Percentiles rank a stretch among this genome's conserved stretches.
phyloP scores from a whole-genome alignment of 2,329 filamentous ascomycete genomes.

The Pyrenochaeta sp. region DNA sequence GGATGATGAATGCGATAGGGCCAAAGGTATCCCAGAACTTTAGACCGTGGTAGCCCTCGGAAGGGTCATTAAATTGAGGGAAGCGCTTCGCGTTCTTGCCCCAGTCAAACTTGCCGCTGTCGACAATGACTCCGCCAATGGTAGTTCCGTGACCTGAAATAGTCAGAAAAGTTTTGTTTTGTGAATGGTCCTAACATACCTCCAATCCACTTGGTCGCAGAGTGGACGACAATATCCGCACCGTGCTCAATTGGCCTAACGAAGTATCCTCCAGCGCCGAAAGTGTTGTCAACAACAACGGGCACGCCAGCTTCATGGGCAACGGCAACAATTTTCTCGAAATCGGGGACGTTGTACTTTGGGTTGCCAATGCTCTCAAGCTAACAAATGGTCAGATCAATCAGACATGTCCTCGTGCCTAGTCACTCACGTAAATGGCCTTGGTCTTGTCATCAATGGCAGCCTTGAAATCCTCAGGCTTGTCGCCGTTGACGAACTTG shows the following conservation, averaged over 20 bases:
- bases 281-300: slow-evolving; percentile 82
- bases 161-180: neutral
- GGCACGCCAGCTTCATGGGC: slow-evolving; percentile 72
- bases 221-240: slow-evolving; percentile 93
- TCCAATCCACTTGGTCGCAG: slow-evolving; percentile 96
- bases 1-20: slow-evolving; percentile 79
- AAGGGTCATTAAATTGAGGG: slow-evolving; percentile 89
- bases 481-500: slow-evolving; percentile 86
- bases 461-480: slow-evolving; percentile 76
- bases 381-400: slow-evolving; percentile 7
- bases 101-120: slow-evolving; percentile 95
- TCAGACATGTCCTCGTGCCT: neutral
- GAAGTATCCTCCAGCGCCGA: slow-evolving; percentile 91
- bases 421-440: slow-evolving; percentile 74
- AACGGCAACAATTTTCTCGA: slow-evolving; percentile 83
- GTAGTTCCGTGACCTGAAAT: slow-evolving; percentile 76
- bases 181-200: slow-evolving; percentile 53
- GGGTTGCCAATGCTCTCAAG: slow-evolving; percentile 91
- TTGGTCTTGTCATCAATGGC: slow-evolving; percentile 94
- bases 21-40: slow-evolving; percentile 96
- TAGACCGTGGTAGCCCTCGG: slow-evolving; percentile 88
- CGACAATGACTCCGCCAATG: slow-evolving; percentile 84
- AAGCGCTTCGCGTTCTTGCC: slow-evolving; percentile 82
- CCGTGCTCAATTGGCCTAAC: slow-evolving; percentile 86
- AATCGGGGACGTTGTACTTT: slow-evolving; percentile 89